Conservation (phyloP, 176 grass and related monocot species). For the Oryza rufipogon region DNA sequence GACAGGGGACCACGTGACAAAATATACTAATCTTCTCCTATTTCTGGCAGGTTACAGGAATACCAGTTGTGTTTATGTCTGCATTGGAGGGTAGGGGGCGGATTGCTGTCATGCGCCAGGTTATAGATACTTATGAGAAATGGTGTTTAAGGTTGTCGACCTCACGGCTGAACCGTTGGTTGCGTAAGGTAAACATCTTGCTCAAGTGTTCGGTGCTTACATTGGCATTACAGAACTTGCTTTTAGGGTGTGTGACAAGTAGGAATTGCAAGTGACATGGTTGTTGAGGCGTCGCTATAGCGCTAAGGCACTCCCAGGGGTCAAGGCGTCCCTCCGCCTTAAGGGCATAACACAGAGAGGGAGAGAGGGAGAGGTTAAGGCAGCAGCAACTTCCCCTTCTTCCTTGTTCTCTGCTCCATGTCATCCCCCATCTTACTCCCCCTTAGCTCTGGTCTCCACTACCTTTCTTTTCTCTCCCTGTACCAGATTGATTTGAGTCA, state of each 20-base stretch:
- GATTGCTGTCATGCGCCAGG: constrained; percentile 74
- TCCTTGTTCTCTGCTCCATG: too few species aligned
- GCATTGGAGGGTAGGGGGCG: constrained; percentile 82
- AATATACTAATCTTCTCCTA: not conserved
- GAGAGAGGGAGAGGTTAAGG: too few species aligned
- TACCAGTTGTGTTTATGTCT: constrained; percentile 97
- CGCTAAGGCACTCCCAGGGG: too few species aligned
- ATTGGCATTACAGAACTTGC: not conserved
- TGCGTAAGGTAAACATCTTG: constrained; percentile 72
- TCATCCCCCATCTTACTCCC: too few species aligned
- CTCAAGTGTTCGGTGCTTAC: not conserved
- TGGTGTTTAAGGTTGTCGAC: constrained; percentile 95
- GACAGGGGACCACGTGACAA: not conserved
- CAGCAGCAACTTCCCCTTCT: too few species aligned
- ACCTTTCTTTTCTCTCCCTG: too few species aligned
- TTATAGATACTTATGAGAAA: constrained; percentile 83
- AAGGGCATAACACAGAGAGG: too few species aligned
- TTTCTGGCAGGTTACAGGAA: constrained; percentile 72
- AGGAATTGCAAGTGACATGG: not conserved
- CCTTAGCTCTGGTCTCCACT: too few species aligned
- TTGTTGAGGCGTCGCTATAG: too few species aligned
- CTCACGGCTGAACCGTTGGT: constrained; percentile 90
- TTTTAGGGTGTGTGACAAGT: constrained; percentile 2
- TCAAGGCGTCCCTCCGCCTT: too few species aligned
- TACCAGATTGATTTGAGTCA: too few species aligned